Evolutionary conservation across 2,329 filamentous ascomycete species (phyloP).

Genomic region (Beauveria caledonica): DNA sequence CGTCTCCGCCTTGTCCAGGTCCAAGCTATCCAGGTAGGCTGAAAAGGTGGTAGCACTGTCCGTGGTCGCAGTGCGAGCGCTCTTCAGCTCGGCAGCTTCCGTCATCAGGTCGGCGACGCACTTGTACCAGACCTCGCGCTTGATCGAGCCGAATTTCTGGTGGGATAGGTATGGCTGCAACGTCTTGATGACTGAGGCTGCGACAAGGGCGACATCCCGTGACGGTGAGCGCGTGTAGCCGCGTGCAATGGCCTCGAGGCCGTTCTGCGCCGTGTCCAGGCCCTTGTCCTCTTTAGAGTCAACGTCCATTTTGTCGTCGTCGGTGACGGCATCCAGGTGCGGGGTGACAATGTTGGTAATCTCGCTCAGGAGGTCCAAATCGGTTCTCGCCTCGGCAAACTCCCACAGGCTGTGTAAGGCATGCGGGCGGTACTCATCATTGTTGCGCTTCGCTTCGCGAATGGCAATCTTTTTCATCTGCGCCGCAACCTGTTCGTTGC

Average conservation of each 20-base stretch:
- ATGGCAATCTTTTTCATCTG: conserved; percentile 73
- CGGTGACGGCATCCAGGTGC: conserved; percentile 49
- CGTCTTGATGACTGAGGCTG: conserved; percentile 31
- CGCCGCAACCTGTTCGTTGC: conserved; percentile 43
- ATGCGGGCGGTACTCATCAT: conserved; percentile 71
- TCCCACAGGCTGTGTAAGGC: conserved; percentile 65
- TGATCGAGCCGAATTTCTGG: conserved; percentile 32
- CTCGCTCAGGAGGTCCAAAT: conserved; percentile 62
- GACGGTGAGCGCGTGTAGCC: conserved; percentile 37
- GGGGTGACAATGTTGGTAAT: conserved; percentile 56
- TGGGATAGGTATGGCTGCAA: conserved; percentile 34
- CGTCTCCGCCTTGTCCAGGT: conserved; percentile 35
- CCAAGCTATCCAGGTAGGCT: conserved; percentile 38
- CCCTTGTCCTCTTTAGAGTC: conserved; percentile 43
- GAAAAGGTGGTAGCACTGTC: conserved; percentile 18
- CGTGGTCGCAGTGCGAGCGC: conserved; percentile 15
- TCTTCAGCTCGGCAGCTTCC: conserved; percentile 23
- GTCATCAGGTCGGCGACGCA: conserved; percentile 39
- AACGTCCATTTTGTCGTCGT: conserved; percentile 62
- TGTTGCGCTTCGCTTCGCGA: conserved; percentile 86
- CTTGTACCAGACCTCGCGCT: conserved; percentile 45
- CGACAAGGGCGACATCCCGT: conserved; percentile 29
- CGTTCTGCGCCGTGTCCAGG: conserved; percentile 38
- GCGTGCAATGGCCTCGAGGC: conserved; percentile 40
- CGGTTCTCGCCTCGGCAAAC: conserved; percentile 58